Percentiles rank a stretch among this genome's conserved stretches.
Conservation (phyloP, 176 grass and related monocot species). For the Zoysia pacifica region DNA sequence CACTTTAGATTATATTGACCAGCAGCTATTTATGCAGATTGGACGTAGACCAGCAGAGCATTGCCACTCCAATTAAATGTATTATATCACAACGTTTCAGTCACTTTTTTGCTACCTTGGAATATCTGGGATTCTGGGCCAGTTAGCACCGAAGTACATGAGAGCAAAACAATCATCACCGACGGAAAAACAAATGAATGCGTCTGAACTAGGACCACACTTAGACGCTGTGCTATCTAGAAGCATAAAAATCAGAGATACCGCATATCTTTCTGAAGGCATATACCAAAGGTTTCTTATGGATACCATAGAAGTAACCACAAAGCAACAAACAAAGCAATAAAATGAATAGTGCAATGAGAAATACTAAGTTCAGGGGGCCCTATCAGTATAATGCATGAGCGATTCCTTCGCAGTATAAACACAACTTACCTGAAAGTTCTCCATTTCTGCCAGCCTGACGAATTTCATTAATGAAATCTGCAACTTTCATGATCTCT, state of each 20-base stretch:
- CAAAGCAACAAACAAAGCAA: neutral
- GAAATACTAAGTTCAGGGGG: neutral
- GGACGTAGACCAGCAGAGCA: neutral
- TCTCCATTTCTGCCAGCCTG: constrained; percentile 87
- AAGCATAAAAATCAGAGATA: constrained; percentile 28
- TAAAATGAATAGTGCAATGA: neutral
- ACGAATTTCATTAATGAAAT: constrained; percentile 86
- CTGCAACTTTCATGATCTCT: constrained; percentile 75
- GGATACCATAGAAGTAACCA: constrained; percentile 8
- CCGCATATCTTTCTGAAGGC: neutral
- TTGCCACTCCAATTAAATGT: neutral
- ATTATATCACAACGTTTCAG: constrained; percentile 6
- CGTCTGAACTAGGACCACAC: constrained; percentile 26
- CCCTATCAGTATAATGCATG: neutral
- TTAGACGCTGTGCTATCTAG: neutral
- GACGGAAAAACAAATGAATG: constrained; percentile 21
- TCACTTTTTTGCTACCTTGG: neutral
- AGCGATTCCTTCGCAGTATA: constrained; percentile 12
- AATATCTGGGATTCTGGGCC: constrained; percentile 19
- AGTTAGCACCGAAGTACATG: constrained; percentile 28
- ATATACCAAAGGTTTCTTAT: neutral
- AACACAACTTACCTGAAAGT: constrained; percentile 80
- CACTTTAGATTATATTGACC: constrained; percentile 28
- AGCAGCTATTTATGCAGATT: neutral
- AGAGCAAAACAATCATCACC: constrained; percentile 30